Evolutionary conservation across 352 stramenopile species (phyloP).

Genomic region (Globisporangium sylvaticum): DNA sequence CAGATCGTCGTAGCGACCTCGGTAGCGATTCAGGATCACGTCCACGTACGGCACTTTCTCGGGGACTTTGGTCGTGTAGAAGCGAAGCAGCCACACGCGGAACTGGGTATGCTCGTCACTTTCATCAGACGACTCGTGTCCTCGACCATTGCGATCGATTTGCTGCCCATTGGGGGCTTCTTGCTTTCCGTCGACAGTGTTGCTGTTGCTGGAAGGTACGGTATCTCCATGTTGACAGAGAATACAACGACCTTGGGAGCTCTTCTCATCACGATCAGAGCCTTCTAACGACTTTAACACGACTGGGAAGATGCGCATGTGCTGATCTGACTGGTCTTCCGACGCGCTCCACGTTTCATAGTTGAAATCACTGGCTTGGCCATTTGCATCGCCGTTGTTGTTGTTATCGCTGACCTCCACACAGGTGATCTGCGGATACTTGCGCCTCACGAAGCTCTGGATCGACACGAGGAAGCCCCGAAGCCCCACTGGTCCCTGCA

Average conservation of each 20-base stretch:
- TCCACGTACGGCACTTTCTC: constrained; percentile 55
- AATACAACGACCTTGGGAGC: not conserved
- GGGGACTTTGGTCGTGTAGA: constrained; percentile 41
- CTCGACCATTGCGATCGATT: not conserved
- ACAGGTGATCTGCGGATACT: constrained; percentile 59
- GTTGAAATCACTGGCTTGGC: constrained; percentile 7
- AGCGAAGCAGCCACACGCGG: constrained; percentile 41
- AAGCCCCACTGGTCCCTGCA: constrained; percentile 46
- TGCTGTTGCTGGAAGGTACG: not conserved
- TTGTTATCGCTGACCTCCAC: constrained; percentile 22
- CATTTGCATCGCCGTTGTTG: not conserved
- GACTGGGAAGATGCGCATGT: constrained; percentile 30
- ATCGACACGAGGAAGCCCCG: constrained; percentile 41
- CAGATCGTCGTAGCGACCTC: constrained; percentile 48
- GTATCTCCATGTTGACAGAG: constrained; percentile 5
- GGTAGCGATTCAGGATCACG: constrained; percentile 52
- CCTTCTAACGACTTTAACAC: not conserved
- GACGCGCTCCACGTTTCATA: constrained; percentile 20
- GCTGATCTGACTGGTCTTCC: constrained; percentile 25
- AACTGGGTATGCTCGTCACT: constrained; percentile 29
- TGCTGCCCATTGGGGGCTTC: not conserved
- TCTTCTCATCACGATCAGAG: not conserved
- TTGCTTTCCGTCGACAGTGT: not conserved
- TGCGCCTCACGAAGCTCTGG: constrained; percentile 63
- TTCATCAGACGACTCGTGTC: constrained; percentile 14